Percentiles rank a stretch among this genome's conserved stretches.
Conservation (phyloP, 1,284 basidiomycete species). For the Trichosporon asahii region DNA sequence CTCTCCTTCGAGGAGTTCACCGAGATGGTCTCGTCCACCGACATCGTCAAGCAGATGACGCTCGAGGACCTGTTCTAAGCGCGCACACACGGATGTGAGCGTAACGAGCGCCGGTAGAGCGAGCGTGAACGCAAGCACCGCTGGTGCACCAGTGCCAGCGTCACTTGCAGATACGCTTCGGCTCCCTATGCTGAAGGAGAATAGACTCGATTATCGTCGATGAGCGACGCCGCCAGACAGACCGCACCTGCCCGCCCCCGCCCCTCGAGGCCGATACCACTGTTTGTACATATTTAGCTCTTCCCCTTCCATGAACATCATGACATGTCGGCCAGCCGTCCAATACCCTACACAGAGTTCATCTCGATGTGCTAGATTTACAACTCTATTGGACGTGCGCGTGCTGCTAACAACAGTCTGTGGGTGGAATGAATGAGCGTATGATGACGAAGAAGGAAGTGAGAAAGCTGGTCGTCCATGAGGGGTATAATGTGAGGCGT, state of each 20-base stretch:
- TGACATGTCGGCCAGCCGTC: background rate
- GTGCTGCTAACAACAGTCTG: too few species aligned
- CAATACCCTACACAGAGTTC: background rate
- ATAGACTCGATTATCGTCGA: background rate
- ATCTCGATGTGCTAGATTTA: background rate
- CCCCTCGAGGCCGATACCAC: constrained; percentile 1
- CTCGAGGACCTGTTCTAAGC: constrained; percentile 80
- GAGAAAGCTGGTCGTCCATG: too few species aligned
- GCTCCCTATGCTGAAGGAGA: background rate
- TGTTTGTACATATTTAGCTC: constrained; percentile 9
- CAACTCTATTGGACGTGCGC: too few species aligned
- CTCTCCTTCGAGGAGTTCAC: constrained; percentile 96
- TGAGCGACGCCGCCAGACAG: background rate
- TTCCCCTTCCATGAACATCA: background rate
- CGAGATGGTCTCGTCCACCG: constrained; percentile 93
- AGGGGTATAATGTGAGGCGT: background rate
- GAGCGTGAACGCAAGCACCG: background rate
- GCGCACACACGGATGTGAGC: background rate
- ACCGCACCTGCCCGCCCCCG: background rate
- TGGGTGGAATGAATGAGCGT: too few species aligned
- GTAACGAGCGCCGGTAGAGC: background rate
- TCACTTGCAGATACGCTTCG: background rate
- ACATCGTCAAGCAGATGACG: constrained; percentile 75
- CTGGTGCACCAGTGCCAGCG: too few species aligned
- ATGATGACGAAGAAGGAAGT: too few species aligned